A percentile compares a stretch with the other conserved stretches of the same genome.
Conservation (phyloP, 2,329 filamentous ascomycete genomes). For the Ascosphaera apis region DNA sequence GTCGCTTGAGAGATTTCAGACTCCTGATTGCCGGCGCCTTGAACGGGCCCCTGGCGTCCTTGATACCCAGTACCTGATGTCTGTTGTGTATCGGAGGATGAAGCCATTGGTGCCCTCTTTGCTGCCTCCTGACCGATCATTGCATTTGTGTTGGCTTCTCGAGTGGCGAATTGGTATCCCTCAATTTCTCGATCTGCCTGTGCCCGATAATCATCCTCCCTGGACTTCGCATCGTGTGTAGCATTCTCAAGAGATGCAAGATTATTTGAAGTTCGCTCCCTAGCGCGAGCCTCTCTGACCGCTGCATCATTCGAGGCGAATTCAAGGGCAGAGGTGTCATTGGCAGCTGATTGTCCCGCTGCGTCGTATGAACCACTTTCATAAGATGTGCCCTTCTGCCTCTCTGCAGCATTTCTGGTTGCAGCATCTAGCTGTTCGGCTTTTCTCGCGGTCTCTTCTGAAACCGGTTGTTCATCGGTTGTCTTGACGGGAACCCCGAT, state of each 20-base stretch:
- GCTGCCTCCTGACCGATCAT: constrained; percentile 2
- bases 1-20: constrained; percentile 1
- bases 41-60: neutral
- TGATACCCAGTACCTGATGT: neutral
- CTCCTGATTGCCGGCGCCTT: constrained; percentile 1
- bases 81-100: neutral
- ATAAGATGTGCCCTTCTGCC: constrained; percentile 3
- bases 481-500: neutral
- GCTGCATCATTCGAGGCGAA: constrained; percentile 27
- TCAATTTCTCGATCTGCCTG: constrained; percentile 1
- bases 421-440: constrained; percentile 2
- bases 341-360: constrained; percentile 9
- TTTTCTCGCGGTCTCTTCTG: neutral
- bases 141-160: constrained; percentile 2
- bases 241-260: constrained; percentile 1
- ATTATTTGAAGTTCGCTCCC: constrained; percentile 12
- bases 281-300: constrained; percentile 12
- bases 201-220: constrained; percentile 1
- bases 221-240: neutral
- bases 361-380: neutral
- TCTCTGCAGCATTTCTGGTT: constrained; percentile 4
- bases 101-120: neutral
- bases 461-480: neutral
- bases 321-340: constrained; percentile 25
- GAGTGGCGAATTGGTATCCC: neutral